Conservation (phyloP, 192 early-diverging fungal genomes). For the Umbelopsis sp. region DNA sequence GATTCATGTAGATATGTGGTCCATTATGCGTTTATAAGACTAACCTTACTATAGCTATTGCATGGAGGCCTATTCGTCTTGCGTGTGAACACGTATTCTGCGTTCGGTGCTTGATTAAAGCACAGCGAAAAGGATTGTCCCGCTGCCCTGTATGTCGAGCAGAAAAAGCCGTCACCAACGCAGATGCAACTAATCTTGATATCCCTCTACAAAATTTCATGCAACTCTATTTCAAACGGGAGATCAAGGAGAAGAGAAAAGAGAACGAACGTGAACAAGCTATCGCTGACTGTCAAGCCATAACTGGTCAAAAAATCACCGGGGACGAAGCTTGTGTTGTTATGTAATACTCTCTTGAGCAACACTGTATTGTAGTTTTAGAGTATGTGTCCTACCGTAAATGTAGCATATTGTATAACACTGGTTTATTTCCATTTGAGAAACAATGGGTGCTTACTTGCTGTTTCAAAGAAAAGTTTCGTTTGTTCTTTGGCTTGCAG, state of each 20-base stretch:
- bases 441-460: too few species aligned
- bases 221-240: constrained; percentile 78
- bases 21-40: background rate
- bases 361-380: too few species aligned
- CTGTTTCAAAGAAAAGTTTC: too few species aligned
- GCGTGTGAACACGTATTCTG: constrained; percentile 79
- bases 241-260: constrained; percentile 71
- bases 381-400: background rate
- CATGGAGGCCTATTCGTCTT: constrained; percentile 80
- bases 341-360: background rate
- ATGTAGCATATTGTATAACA: too few species aligned
- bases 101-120: constrained; percentile 78
- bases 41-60: constrained; percentile 48
- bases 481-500: too few species aligned
- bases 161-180: constrained; percentile 60
- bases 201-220: constrained; percentile 68
- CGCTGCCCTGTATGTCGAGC: constrained; percentile 79
- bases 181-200: constrained; percentile 65
- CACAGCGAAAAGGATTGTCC: constrained; percentile 59
- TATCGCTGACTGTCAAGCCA: constrained; percentile 53
- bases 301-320: constrained; percentile 47
- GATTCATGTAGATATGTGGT: constrained; percentile 12
- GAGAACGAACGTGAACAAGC: constrained; percentile 68
- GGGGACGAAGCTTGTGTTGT: constrained; percentile 2
- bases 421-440: too few species aligned